Percentiles rank a stretch among this genome's conserved stretches.
These are phyloP conservation scores for Trichoderma virens DNA, from an alignment of 495 filamentous ascomycete genomes.

Conservation along the genomic window DNA sequence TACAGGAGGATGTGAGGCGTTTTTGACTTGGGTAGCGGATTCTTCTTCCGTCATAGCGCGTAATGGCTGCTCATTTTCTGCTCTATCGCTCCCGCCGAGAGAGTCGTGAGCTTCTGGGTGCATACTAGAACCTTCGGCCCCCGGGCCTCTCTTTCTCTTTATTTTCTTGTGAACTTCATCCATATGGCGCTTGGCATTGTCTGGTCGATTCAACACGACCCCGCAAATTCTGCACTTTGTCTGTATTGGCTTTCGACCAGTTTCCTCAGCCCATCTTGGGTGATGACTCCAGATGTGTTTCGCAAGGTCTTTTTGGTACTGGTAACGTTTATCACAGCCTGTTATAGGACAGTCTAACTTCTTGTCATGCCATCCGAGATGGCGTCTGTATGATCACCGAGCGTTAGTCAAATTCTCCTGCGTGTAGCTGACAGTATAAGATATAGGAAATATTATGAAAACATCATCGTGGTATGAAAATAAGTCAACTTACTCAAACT, in stretches of 20 bases:
- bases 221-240: neutral
- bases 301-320: neutral
- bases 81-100: too few species aligned
- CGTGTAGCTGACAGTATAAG: too few species aligned
- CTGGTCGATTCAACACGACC: neutral
- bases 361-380: neutral
- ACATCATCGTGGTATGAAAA: too few species aligned
- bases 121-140: too few species aligned
- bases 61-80: too few species aligned
- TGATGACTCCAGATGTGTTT: neutral
- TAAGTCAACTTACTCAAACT: too few species aligned
- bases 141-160: neutral
- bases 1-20: too few species aligned
- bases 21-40: too few species aligned
- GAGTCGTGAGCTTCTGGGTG: too few species aligned
- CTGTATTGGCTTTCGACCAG: neutral
- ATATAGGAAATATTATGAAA: too few species aligned
- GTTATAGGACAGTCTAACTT: neutral
- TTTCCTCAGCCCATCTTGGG: neutral
- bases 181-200: neutral
- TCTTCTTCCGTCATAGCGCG: too few species aligned
- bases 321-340: neutral
- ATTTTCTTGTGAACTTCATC: neutral
- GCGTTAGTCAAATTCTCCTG: neutral
- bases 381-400: neutral